Conservation (phyloP, 2,329 filamentous ascomycete genomes). For the Stagonosporopsis chrysanthemi region DNA sequence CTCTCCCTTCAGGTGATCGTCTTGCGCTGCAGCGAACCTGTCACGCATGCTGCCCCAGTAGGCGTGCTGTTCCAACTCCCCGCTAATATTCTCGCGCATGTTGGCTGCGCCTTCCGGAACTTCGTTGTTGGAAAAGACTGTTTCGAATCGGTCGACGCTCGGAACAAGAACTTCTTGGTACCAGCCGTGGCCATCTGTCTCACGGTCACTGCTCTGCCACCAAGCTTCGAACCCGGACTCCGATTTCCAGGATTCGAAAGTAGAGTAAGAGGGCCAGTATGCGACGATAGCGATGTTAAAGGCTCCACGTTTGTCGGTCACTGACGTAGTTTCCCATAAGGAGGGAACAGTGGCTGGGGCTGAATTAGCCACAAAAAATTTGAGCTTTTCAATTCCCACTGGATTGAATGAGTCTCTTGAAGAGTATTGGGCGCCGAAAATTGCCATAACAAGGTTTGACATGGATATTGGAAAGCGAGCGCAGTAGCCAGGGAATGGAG, state of each 20-base stretch:
- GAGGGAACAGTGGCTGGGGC: slow-evolving; percentile 17
- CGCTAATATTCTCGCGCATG: slow-evolving; percentile 50
- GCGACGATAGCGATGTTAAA: slow-evolving; percentile 50
- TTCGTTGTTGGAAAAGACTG: slow-evolving; percentile 50
- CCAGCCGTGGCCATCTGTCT: slow-evolving; percentile 47
- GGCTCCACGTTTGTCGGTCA: slow-evolving; percentile 36
- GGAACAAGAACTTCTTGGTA: slow-evolving; percentile 56
- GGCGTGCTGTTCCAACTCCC: slow-evolving; percentile 53
- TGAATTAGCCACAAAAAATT: slow-evolving; percentile 20
- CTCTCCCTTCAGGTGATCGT: slow-evolving; percentile 45
- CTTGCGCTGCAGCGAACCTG: slow-evolving; percentile 51
- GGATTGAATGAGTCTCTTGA: not conserved
- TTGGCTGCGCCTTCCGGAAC: slow-evolving; percentile 53
- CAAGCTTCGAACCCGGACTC: slow-evolving; percentile 49
- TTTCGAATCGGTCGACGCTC: slow-evolving; percentile 55
- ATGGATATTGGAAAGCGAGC: slow-evolving; percentile 44
- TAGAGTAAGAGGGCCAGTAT: slow-evolving; percentile 48
- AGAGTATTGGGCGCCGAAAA: slow-evolving; percentile 44
- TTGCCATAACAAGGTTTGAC: slow-evolving; percentile 45
- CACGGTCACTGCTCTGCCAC: slow-evolving; percentile 47
- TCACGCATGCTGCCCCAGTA: slow-evolving; percentile 60
- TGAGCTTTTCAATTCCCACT: slow-evolving; percentile 24
- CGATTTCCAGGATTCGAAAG: slow-evolving; percentile 44
- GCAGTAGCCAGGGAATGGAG: slow-evolving; percentile 43
- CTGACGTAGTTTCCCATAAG: slow-evolving; percentile 47